A percentile compares a stretch with the other conserved stretches of the same genome.
These are phyloP conservation scores for Musa schizocarpa DNA, from an alignment of 176 grass and related monocot genomes.

Conservation along the genomic window DNA sequence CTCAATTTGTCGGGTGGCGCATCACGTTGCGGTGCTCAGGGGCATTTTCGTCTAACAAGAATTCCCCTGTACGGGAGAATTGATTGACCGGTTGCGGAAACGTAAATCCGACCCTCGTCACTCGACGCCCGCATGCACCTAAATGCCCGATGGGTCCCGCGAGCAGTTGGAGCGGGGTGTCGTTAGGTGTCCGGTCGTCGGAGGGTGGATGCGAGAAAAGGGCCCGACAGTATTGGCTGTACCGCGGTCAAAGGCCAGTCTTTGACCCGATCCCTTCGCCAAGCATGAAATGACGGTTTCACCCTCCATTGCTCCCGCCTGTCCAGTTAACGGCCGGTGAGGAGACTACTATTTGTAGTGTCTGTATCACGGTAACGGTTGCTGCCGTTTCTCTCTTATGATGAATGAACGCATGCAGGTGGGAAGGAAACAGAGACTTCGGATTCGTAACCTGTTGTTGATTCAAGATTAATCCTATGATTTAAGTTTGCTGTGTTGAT, in stretches of 20 bases:
- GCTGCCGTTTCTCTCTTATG: background rate
- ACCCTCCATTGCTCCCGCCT: background rate
- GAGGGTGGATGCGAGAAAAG: background rate
- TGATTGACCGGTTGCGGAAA: background rate
- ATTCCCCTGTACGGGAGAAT: background rate
- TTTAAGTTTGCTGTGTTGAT: no score
- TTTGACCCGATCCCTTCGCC: constrained; percentile 6
- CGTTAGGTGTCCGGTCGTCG: no score
- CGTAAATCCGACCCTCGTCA: no score
- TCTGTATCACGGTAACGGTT: background rate
- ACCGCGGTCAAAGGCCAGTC: background rate
- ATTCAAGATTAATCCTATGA: background rate
- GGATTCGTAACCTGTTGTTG: background rate
- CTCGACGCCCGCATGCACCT: no score
- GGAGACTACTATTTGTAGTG: no score
- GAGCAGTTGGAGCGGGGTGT: background rate
- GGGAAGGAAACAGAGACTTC: background rate
- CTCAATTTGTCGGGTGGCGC: no score
- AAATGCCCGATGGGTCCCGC: background rate
- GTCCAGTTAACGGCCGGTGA: background rate
- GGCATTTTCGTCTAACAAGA: background rate
- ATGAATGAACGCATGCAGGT: background rate
- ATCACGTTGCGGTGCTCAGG: background rate
- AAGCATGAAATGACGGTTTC: constrained; percentile 3
- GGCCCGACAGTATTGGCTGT: background rate